A percentile compares a stretch with the other conserved stretches of the same genome.
Evolutionary conservation across 495 filamentous ascomycete genomes (phyloP).

Genomic region (Chlorociboria aeruginascens): DNA sequence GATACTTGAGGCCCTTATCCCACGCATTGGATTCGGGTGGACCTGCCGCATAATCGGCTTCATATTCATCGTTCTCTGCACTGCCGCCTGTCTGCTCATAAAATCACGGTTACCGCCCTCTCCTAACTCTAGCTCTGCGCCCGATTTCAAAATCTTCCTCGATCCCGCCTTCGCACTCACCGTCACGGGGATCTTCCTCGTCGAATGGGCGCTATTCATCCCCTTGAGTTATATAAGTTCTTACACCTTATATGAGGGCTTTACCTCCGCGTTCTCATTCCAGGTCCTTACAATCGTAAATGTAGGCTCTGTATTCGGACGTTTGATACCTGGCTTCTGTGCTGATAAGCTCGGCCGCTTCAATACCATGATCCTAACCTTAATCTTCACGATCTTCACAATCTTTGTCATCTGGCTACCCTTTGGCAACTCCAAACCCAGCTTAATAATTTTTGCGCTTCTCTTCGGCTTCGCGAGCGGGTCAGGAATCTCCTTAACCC

Average conservation of each 20-base stretch:
- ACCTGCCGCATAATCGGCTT: constrained; percentile 57
- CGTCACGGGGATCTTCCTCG: constrained; percentile 49
- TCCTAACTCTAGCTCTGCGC: constrained; percentile 32
- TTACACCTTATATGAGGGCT: constrained; percentile 36
- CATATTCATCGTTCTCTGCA: constrained; percentile 41
- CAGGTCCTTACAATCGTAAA: constrained; percentile 55
- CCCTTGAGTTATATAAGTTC: constrained; percentile 57
- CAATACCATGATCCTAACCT: constrained; percentile 46
- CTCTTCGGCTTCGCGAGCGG: constrained; percentile 79
- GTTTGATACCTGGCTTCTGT: constrained; percentile 49
- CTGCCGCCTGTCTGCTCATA: constrained; percentile 42
- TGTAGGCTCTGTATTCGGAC: constrained; percentile 54
- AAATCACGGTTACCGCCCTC: constrained; percentile 30
- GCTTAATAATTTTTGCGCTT: constrained; percentile 58
- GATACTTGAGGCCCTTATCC: constrained; percentile 47
- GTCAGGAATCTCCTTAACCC: constrained; percentile 69
- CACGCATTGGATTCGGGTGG: constrained; percentile 55
- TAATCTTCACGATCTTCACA: constrained; percentile 55
- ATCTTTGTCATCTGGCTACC: constrained; percentile 67
- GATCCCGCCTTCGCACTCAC: constrained; percentile 36
- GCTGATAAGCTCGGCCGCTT: constrained; percentile 47
- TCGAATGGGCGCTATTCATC: constrained; percentile 61
- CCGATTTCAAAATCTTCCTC: constrained; percentile 38
- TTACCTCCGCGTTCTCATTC: constrained; percentile 43
- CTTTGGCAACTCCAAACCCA: constrained; percentile 37